Evolutionary conservation across 805 yeast species (phyloP).

Genomic region (Yamadazyma sp.): DNA sequence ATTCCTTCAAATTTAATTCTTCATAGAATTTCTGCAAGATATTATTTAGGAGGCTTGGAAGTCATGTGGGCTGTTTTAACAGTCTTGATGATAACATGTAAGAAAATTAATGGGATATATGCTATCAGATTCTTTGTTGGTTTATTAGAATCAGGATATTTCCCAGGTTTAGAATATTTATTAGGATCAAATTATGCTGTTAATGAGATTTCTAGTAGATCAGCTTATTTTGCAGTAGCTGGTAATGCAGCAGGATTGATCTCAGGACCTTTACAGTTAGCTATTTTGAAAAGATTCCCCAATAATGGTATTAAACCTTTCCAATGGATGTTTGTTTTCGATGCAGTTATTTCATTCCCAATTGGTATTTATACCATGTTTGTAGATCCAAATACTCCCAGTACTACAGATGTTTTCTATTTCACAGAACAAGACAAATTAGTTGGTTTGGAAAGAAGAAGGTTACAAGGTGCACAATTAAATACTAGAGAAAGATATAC

Average conservation of each 20-base stretch:
- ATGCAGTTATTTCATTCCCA: conserved; percentile 32
- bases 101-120: conserved; percentile 21
- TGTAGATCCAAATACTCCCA: conserved; percentile 33
- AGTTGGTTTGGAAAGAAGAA: conserved; percentile 47
- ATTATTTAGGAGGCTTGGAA: conserved; percentile 34
- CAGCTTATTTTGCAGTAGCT: conserved; percentile 29
- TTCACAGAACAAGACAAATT: conserved; percentile 30
- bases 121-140: conserved; percentile 40
- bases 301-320: conserved; percentile 24
- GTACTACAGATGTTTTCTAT: conserved; percentile 32
- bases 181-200: conserved; percentile 30
- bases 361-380: conserved; percentile 30
- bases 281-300: conserved; percentile 21
- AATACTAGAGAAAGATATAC: conserved; percentile 42
- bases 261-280: conserved; percentile 33
- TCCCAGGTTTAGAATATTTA: conserved; percentile 59
- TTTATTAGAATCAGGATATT: conserved; percentile 46
- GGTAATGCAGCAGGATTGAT: conserved; percentile 25
- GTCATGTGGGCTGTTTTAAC: conserved; percentile 27
- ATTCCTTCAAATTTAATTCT: conserved; percentile 43
- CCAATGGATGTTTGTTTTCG: conserved; percentile 34
- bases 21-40: conserved; percentile 34
- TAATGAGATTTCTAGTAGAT: conserved; percentile 25
- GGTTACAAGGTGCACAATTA: conserved; percentile 39
- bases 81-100: conserved; percentile 22